Evolutionary conservation across 2,329 filamentous ascomycete genomes (phyloP), one percentile per base, ranked within the genome.

Genomic region (Paramyrothecium roridum): DNA sequence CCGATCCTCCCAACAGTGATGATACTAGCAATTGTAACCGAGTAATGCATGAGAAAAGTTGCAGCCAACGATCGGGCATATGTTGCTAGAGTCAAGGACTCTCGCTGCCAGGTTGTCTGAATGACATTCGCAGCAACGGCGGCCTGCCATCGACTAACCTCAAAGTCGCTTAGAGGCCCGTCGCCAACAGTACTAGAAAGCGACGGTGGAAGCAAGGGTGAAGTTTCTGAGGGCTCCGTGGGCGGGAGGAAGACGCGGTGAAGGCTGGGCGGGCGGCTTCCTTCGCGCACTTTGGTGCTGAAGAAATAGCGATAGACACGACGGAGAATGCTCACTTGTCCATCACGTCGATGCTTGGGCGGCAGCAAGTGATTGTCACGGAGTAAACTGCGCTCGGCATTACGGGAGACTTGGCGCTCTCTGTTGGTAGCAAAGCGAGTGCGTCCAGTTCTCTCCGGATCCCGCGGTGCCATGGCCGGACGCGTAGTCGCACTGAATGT

Each of bases 101-200:
- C 93, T 57, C 91, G 84, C 69, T 88, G 86, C 91, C 92, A 96
- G 2, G 90, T 95, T 8, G 92, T 96, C 54, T 88, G 85, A 59
- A 96, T 93, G 65, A 85, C 81, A 3, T 91, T 91, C 0, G 87
- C 83, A 1, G 84, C 81, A 13, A 96, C 88, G 0, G 91, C 92
- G 55, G 91, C 88, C 58, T 93, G 86, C 91, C 90, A 95, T 69
- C 89, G 87, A 45, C 40, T 17, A 4, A 20, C 40, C 12, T 45
- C 40, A 17, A 45, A 20, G 19, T 45, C 19, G 19, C 40, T 45
- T 6, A 45, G 40, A 45, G 40, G 40, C 19, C 19, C 40, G 19
- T 30, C 26, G 26, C 26, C 26, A 10, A 30, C 26, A 4, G 26
- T 30, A 30, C 26, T 30, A 10, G 26, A 30, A 4, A 20, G 4